Percentiles rank a stretch among this genome's conserved stretches.
Evolutionary conservation across 2,329 filamentous ascomycete genomes (phyloP).

Genomic region (Monosporascus sp.): DNA sequence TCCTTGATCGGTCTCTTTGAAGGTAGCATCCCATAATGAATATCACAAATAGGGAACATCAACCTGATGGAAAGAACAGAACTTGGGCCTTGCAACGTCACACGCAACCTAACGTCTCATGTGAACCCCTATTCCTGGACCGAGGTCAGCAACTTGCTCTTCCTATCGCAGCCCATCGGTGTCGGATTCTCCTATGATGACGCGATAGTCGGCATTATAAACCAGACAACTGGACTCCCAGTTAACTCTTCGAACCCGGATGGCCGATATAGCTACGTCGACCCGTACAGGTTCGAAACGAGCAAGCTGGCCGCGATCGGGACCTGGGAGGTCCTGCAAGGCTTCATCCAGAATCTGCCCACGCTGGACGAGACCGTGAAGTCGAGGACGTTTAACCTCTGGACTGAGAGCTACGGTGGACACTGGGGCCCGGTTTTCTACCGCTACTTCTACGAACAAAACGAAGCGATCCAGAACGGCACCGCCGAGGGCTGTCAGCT

Average conservation of each 20-base stretch:
- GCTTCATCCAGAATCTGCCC: constrained; percentile 20
- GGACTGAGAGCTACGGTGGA: constrained; percentile 49
- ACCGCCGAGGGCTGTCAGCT: constrained; percentile 41
- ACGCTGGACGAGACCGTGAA: constrained; percentile 39
- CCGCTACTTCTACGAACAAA: constrained; percentile 53
- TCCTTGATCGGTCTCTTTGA: constrained; percentile 50
- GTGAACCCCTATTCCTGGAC: constrained; percentile 17
- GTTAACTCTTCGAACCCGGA: constrained; percentile 19
- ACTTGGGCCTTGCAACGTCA: constrained; percentile 23
- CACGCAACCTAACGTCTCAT: constrained; percentile 18
- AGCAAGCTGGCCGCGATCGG: constrained; percentile 22
- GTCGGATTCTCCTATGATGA: constrained; percentile 25
- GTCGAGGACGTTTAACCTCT: constrained; percentile 51
- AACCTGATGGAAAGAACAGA: constrained; percentile 8
- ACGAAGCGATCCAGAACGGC: constrained; percentile 46
- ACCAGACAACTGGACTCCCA: constrained; percentile 19
- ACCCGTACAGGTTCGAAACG: constrained; percentile 21
- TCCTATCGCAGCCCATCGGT: constrained; percentile 23
- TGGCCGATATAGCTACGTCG: constrained; percentile 23
- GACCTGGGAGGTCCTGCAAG: constrained; percentile 25
- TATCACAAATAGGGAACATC: background rate
- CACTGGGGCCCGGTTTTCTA: constrained; percentile 40
- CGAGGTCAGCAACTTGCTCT: constrained; percentile 22
- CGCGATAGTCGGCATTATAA: constrained; percentile 18
- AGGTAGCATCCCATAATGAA: constrained; percentile 7